Percentiles rank a stretch among this genome's conserved stretches.
phyloP scores from a whole-genome alignment of 345 rosid species.

The Fremontodendron californicum region DNA sequence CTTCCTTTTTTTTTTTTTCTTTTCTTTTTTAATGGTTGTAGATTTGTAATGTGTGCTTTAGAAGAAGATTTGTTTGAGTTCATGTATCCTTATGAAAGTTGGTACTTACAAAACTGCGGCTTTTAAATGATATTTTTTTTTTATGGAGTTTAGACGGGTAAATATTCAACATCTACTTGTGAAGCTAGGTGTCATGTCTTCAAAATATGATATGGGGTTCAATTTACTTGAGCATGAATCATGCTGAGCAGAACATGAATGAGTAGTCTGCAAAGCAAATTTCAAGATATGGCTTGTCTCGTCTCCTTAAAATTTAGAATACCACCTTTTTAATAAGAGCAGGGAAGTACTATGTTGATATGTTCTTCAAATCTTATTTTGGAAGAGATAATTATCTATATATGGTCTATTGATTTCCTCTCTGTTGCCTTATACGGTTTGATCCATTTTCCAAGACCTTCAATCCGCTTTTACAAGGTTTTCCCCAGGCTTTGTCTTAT shows the following conservation, averaged over 20 bases:
- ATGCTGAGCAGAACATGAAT: not conserved
- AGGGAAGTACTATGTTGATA: not conserved
- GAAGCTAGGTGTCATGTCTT: not conserved
- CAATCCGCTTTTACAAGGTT: not conserved
- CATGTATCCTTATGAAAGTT: not conserved
- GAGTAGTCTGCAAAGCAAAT: not conserved
- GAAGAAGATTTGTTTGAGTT: not conserved
- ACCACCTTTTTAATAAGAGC: not conserved
- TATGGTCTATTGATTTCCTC: not conserved
- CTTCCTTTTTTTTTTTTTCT: not conserved
- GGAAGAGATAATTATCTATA: not conserved
- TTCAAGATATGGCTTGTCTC: not conserved
- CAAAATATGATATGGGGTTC: not conserved
- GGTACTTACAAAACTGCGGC: not conserved
- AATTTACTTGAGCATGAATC: not conserved
- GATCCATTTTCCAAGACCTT: not conserved
- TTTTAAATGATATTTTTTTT: not conserved
- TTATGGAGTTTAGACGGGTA: not conserved
- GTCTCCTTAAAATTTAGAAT: not conserved
- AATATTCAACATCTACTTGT: not conserved
- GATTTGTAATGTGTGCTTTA: not conserved
- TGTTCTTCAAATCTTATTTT: not conserved
- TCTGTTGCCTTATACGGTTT: not conserved
- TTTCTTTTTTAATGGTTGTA: not conserved
- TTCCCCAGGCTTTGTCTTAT: not conserved